Conservation (phyloP, 1,284 basidiomycete species). For the Ceratobasidium sp. region DNA sequence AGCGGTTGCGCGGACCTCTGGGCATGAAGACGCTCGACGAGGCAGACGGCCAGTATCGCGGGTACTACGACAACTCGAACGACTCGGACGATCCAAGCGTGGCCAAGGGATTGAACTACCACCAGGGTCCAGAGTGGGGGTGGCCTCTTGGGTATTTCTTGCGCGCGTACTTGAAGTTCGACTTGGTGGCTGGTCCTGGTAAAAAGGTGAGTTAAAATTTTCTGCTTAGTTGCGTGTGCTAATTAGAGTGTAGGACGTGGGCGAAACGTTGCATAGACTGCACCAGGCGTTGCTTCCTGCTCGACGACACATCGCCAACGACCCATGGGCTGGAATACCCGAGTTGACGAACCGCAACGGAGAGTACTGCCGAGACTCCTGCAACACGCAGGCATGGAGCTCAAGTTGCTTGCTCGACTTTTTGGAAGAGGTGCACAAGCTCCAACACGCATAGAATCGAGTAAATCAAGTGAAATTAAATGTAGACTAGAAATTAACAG, state of each 20-base stretch:
- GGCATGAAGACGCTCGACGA: constrained; percentile 96
- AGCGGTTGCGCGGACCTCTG: constrained; percentile 80
- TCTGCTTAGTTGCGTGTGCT: background rate
- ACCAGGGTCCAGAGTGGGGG: constrained; percentile 90
- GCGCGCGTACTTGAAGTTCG: constrained; percentile 90
- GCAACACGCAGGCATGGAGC: constrained; percentile 93
- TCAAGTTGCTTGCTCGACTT: constrained; percentile 89
- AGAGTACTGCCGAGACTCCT: constrained; percentile 83
- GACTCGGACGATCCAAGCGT: constrained; percentile 82
- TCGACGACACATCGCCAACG: constrained; percentile 76
- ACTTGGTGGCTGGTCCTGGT: constrained; percentile 64
- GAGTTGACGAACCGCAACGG: constrained; percentile 91
- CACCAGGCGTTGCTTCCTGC: constrained; percentile 75
- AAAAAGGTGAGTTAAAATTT: constrained; percentile 65
- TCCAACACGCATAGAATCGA: constrained; percentile 29
- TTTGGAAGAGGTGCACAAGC: constrained; percentile 72
- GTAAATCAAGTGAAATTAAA: constrained; percentile 24
- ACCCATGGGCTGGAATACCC: constrained; percentile 91
- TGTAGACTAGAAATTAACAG: constrained; percentile 7
- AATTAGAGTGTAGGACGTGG: constrained; percentile 64
- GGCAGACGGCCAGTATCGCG: constrained; percentile 84
- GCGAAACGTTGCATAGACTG: constrained; percentile 80
- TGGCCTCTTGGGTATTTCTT: constrained; percentile 97
- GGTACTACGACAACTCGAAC: constrained; percentile 91
- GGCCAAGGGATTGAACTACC: constrained; percentile 93